Evolutionary conservation across 2,329 filamentous ascomycete species (phyloP).

Genomic region (Eurotiales sp.): DNA sequence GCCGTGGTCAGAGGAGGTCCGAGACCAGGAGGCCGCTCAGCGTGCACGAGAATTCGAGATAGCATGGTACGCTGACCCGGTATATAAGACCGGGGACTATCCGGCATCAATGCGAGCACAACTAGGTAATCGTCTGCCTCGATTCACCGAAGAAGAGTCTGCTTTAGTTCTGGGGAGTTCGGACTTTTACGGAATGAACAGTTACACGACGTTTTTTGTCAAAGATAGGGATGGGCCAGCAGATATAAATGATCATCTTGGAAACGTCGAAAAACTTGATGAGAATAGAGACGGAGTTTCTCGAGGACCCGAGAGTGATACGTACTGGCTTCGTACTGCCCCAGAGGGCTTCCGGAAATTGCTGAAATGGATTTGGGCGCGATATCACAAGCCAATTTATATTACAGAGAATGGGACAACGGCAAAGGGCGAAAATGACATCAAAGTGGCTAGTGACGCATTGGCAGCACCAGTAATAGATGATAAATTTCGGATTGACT

Average conservation of each 20-base stretch:
- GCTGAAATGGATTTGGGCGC: conserved; percentile 66
- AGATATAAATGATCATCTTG: conserved; percentile 59
- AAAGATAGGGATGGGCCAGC: conserved; percentile 59
- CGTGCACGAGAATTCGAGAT: conserved; percentile 79
- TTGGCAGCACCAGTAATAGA: conserved; percentile 63
- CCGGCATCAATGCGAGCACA: conserved; percentile 74
- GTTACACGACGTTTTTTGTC: conserved; percentile 80
- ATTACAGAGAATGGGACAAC: conserved; percentile 82
- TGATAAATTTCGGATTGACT: conserved; percentile 71
- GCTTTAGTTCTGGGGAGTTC: conserved; percentile 70
- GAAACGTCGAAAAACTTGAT: conserved; percentile 67
- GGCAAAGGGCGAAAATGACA: conserved; percentile 63
- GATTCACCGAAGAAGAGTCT: conserved; percentile 66
- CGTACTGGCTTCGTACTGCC: conserved; percentile 70
- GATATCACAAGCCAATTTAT: conserved; percentile 72
- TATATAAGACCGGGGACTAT: conserved; percentile 71
- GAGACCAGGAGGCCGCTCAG: conserved; percentile 66
- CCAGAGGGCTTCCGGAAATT: conserved; percentile 69
- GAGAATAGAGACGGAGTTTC: conserved; percentile 64
- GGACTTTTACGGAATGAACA: conserved; percentile 87
- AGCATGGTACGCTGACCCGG: conserved; percentile 75
- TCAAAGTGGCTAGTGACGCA: conserved; percentile 51
- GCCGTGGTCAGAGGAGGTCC: conserved; percentile 70
- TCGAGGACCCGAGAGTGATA: conserved; percentile 75
- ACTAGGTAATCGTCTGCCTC: conserved; percentile 70